Conservation (phyloP, 169 alveolate genomes). For the Plasmodium malariae region DNA sequence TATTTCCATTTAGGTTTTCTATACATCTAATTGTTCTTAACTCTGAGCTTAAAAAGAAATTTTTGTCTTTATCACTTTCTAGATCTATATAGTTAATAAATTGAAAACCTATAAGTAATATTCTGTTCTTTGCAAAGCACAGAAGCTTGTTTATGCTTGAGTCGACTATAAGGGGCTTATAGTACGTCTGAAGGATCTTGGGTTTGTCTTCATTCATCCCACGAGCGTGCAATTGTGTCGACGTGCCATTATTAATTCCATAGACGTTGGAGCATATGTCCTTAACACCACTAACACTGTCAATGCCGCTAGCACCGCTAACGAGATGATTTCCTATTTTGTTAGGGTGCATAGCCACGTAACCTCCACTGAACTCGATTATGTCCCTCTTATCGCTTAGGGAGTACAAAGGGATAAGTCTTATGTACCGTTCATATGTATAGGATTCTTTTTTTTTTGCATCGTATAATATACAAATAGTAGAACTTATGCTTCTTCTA, state of each 20-base stretch:
- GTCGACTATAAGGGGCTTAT: conserved; percentile 52
- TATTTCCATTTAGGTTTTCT: conserved; percentile 15
- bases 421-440: conserved; percentile 50
- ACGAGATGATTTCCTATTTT: too few relatives aligned
- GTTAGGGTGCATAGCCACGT: too few relatives aligned
- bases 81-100: conserved; percentile 56
- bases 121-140: conserved; percentile 35
- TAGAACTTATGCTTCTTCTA: conserved; percentile 13
- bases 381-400: background rate
- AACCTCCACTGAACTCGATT: background rate
- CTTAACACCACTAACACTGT: background rate
- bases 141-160: conserved; percentile 62
- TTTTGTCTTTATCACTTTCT: conserved; percentile 23
- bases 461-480: conserved; percentile 70
- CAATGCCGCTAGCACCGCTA: background rate
- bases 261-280: background rate
- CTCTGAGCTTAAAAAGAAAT: conserved; percentile 60
- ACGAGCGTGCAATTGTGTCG: background rate
- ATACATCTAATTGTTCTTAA: conserved; percentile 67
- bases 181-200: conserved; percentile 9
- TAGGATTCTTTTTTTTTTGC: conserved; percentile 31
- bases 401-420: conserved; percentile 19
- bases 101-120: conserved; percentile 63
- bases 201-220: background rate
- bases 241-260: background rate